Evolutionary conservation across 2,329 filamentous ascomycete species (phyloP).

Genomic region (Penicillium sp.): DNA sequence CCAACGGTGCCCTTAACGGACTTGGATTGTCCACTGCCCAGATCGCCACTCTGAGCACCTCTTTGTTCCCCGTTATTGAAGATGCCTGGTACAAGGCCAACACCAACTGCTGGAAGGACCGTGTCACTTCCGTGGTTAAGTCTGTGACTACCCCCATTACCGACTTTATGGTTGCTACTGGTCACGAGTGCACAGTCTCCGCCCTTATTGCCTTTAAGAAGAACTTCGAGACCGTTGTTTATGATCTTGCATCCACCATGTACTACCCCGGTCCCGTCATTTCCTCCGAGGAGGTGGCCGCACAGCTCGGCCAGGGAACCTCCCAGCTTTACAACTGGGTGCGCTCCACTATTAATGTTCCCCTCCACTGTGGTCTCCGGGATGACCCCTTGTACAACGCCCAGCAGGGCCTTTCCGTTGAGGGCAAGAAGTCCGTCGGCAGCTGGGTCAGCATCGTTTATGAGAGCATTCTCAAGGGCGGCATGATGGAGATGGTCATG

Average conservation of each 20-base stretch:
- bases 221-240: constrained; percentile 1
- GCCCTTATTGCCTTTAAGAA: constrained; percentile 9
- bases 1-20: constrained; percentile 5
- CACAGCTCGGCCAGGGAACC: constrained; percentile 10
- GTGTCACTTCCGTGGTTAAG: constrained; percentile 11
- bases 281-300: constrained; percentile 2
- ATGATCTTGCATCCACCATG: constrained; percentile 6
- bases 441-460: constrained; percentile 14
- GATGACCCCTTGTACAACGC: constrained; percentile 19
- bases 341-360: constrained; percentile 12
- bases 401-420: constrained; percentile 7
- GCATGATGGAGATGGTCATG: constrained; percentile 11
- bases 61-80: constrained; percentile 9
- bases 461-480: constrained; percentile 12
- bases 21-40: constrained; percentile 7
- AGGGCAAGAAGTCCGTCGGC: constrained; percentile 14
- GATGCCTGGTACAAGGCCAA: constrained; percentile 14
- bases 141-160: constrained; percentile 8
- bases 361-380: constrained; percentile 11
- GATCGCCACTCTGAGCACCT: not conserved
- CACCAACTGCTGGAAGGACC: constrained; percentile 17
- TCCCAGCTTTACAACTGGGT: constrained; percentile 15
- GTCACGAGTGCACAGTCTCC: constrained; percentile 8
- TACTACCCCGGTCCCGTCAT: constrained; percentile 11
- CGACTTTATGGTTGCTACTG: constrained; percentile 4